Evolutionary conservation across 139 green algal genomes (phyloP).

Genomic region (Chlorella sp.): DNA sequence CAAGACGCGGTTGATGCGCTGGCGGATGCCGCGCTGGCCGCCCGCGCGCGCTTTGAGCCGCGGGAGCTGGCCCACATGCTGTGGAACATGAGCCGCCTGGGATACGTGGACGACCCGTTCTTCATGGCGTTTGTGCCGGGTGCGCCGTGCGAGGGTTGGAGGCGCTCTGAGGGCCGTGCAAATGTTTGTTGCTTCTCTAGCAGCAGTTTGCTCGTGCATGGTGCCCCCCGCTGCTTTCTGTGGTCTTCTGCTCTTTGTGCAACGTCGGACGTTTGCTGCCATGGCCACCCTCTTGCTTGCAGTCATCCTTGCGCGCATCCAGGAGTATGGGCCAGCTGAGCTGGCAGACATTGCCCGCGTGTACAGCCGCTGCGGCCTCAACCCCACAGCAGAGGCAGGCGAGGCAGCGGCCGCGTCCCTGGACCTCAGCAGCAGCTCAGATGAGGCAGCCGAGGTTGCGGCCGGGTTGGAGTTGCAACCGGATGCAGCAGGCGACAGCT

Average conservation of each 20-base stretch:
- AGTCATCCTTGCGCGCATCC: conserved; percentile 15
- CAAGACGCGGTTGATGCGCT: conserved; percentile 9
- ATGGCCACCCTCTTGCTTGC: background rate
- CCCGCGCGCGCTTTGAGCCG: background rate
- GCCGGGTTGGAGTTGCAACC: background rate
- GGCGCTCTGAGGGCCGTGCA: no score
- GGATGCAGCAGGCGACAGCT: background rate
- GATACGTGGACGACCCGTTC: conserved; percentile 27
- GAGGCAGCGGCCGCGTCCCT: no score
- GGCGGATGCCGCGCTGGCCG: conserved; percentile 21
- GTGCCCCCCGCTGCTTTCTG: no score
- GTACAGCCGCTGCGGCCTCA: conserved; percentile 12
- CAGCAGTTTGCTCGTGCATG: no score
- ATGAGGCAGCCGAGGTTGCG: background rate
- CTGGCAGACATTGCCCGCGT: conserved; percentile 34
- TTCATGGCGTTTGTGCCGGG: conserved; percentile 19
- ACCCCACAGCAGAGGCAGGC: background rate
- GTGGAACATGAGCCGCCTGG: conserved; percentile 28
- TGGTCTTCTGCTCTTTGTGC: no score
- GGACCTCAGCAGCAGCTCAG: background rate
- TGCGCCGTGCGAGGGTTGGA: background rate
- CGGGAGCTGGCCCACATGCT: conserved; percentile 15
- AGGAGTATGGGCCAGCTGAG: conserved; percentile 29
- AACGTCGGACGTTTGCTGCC: no score
- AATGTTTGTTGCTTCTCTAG: no score